These are phyloP conservation scores for Sclerotinia subarctica DNA, from an alignment of 2,329 filamentous ascomycete genomes.

Conservation along the genomic window DNA sequence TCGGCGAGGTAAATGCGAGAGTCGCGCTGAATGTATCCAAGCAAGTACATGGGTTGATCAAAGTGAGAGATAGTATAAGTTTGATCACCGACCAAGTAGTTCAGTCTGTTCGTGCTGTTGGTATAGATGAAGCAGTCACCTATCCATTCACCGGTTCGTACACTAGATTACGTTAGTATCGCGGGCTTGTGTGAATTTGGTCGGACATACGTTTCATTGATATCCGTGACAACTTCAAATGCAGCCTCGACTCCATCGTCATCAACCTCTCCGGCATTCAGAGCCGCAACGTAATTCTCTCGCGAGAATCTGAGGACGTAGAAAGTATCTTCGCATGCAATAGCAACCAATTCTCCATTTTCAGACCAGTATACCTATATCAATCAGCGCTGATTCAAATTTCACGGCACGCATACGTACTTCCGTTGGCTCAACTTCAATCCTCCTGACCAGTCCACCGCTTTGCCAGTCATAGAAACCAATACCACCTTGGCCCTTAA, in stretches of 20 bases:
- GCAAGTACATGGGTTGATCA: constrained; percentile 88
- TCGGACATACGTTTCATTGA: constrained; percentile 71
- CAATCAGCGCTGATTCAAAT: constrained; percentile 16
- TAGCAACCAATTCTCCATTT: constrained; percentile 84
- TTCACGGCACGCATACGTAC: constrained; percentile 22
- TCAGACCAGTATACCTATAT: constrained; percentile 91
- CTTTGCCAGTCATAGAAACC: constrained; percentile 96
- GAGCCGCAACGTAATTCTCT: constrained; percentile 80
- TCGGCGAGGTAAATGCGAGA: constrained; percentile 93
- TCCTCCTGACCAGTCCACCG: constrained; percentile 83
- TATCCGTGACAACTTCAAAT: constrained; percentile 94
- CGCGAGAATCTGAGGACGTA: constrained; percentile 91
- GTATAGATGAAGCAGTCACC: constrained; percentile 99
- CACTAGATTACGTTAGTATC: constrained; percentile 48
- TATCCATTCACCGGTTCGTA: constrained; percentile 95
- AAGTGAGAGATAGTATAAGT: constrained; percentile 98
- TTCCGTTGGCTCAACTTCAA: constrained; percentile 69
- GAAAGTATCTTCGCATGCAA: constrained; percentile 92
- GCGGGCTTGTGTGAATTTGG: neutral
- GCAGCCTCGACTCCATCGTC: constrained; percentile 87
- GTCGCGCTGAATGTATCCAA: constrained; percentile 93
- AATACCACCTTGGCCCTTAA: constrained; percentile 90
- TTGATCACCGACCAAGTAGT: constrained; percentile 97
- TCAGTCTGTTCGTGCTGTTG: constrained; percentile 91
- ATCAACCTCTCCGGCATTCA: constrained; percentile 79